Percentiles rank a stretch among this genome's conserved stretches.
phyloP scores from a whole-genome alignment of 73 alveolate species.

The Paramecium caudatum region DNA sequence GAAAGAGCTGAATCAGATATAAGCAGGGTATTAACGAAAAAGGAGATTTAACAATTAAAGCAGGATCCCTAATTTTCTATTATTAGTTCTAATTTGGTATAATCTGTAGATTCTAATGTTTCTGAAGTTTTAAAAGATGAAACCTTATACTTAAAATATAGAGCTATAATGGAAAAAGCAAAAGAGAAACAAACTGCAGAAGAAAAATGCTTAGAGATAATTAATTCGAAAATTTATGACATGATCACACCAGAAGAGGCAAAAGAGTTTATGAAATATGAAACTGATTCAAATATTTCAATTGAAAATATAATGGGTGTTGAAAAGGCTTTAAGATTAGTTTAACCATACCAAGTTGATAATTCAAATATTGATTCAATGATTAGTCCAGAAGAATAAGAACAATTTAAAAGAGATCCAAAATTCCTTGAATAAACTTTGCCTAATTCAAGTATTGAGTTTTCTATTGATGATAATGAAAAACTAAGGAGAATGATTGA shows the following conservation, averaged over 20 bases:
- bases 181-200: not conserved
- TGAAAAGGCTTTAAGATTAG: not conserved
- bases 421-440: not conserved
- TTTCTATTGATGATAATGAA: not conserved
- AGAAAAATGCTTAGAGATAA: not conserved
- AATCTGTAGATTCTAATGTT: conserved; percentile 21
- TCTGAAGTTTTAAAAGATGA: conserved; percentile 10
- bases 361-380: conserved; percentile 38
- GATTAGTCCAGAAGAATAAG: not conserved
- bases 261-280: not conserved
- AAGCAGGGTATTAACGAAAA: not conserved
- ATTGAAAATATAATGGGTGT: not conserved
- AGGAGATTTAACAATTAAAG: not conserved
- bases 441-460: conserved; percentile 25
- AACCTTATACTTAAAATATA: conserved; percentile 21
- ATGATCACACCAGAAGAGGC: not conserved
- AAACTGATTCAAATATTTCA: conserved; percentile 27
- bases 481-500: conserved; percentile 7
- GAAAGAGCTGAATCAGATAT: conserved; percentile 40
- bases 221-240: conserved; percentile 15
- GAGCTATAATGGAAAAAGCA: not conserved
- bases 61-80: not conserved
- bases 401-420: not conserved
- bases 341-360: not conserved
- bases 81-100: not conserved